phyloP scores from a whole-genome alignment of 306 rosid species.

The Lathyrus oleraceus region DNA sequence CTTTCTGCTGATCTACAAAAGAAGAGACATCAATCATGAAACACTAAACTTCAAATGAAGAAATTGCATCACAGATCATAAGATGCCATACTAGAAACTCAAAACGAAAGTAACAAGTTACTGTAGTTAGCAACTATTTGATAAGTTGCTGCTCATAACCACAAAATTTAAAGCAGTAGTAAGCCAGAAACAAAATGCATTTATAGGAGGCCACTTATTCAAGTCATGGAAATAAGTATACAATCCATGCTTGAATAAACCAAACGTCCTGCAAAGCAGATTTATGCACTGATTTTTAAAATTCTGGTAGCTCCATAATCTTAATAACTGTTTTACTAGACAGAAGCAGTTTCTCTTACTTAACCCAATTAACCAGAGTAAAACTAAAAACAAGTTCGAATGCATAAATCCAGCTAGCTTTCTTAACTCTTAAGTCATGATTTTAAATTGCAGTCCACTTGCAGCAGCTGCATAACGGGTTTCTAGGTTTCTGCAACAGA shows the following conservation, averaged over 20 bases:
- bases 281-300: constrained; percentile 6
- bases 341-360: not conserved
- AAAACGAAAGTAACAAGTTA: not conserved
- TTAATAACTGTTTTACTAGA: constrained; percentile 6
- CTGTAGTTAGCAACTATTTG: not conserved
- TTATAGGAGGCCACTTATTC: constrained; percentile 4
- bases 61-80: not conserved
- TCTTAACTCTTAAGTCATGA: not conserved
- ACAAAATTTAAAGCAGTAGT: constrained; percentile 17
- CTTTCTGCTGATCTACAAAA: constrained; percentile 50
- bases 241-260: constrained; percentile 9
- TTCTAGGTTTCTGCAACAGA: not conserved
- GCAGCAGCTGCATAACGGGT: not conserved
- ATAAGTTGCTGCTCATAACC: not conserved
- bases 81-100: constrained; percentile 13
- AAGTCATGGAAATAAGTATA: not conserved
- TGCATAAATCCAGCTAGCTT: not conserved
- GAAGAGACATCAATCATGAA: constrained; percentile 26
- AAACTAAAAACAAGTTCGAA: not conserved
- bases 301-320: not conserved
- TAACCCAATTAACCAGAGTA: not conserved
- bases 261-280: not conserved
- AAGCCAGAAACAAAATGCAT: not conserved
- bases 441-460: not conserved
- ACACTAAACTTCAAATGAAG: constrained; percentile 23